Percentiles rank a stretch among this genome's conserved stretches.
These are phyloP conservation scores for Rosa rugosa DNA, from an alignment of 306 rosid genomes.

Conservation along the genomic window DNA sequence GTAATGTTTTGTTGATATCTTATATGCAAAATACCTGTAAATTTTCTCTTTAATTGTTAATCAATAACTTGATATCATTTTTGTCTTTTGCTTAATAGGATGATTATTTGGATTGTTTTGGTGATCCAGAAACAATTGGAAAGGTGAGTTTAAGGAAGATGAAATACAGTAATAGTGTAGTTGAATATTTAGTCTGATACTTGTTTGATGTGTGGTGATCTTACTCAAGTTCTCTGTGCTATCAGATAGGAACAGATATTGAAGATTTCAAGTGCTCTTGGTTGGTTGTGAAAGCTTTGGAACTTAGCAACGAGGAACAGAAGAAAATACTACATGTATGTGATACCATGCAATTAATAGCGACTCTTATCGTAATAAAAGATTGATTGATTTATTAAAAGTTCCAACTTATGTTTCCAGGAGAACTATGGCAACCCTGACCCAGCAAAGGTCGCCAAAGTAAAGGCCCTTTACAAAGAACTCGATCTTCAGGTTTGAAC, in stretches of 20 bases:
- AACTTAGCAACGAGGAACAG: slow-evolving; percentile 65
- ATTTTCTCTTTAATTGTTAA: neutral
- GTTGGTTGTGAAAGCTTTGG: slow-evolving; percentile 88
- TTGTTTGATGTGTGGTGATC: slow-evolving; percentile 16
- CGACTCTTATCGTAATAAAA: slow-evolving; percentile 2
- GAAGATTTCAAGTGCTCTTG: slow-evolving; percentile 96
- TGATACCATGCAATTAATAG: neutral
- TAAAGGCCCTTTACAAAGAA: slow-evolving; percentile 66
- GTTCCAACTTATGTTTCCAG: slow-evolving; percentile 35
- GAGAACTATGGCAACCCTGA: slow-evolving; percentile 79
- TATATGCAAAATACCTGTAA: neutral
- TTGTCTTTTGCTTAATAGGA: slow-evolving; percentile 44
- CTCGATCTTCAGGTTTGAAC: slow-evolving; percentile 64
- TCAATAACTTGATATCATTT: neutral
- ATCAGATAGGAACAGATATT: slow-evolving; percentile 90
- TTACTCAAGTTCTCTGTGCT: slow-evolving; percentile 25
- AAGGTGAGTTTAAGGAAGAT: slow-evolving; percentile 47
- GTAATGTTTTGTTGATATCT: slow-evolving; percentile 11
- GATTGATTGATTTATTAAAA: neutral
- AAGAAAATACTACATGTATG: slow-evolving; percentile 63
- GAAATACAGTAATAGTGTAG: neutral
- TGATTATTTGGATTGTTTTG: slow-evolving; percentile 91
- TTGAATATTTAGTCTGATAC: neutral
- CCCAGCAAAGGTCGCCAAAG: slow-evolving; percentile 62
- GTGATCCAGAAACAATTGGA: slow-evolving; percentile 72